These are phyloP conservation scores for Ophiostoma sp. DNA, from an alignment of 2,329 filamentous ascomycete genomes.

Conservation along the genomic window DNA sequence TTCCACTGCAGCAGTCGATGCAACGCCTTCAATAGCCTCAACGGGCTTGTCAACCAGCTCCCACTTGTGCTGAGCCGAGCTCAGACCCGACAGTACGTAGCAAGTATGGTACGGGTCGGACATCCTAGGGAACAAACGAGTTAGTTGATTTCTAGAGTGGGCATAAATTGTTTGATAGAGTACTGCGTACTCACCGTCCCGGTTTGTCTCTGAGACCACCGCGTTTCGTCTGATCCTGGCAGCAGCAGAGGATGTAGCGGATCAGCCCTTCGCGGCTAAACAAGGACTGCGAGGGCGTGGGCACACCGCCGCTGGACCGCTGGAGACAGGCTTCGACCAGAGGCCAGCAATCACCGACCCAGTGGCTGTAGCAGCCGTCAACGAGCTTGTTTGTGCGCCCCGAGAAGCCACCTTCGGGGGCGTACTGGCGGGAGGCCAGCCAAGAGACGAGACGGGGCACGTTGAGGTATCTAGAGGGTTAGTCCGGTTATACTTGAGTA, in stretches of 20 bases:
- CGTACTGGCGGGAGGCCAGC: constrained; percentile 86
- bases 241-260: constrained; percentile 86
- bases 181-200: constrained; percentile 63
- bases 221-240: constrained; percentile 68
- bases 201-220: constrained; percentile 94
- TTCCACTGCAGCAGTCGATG: constrained; percentile 31
- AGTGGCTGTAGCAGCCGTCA: constrained; percentile 97
- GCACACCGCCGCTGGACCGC: constrained; percentile 29
- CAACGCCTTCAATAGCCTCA: constrained; percentile 31
- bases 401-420: constrained; percentile 87
- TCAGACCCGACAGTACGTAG: constrained; percentile 85
- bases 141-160: not conserved
- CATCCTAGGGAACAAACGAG: constrained; percentile 47
- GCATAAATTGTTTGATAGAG: constrained; percentile 19
- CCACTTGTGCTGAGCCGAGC: constrained; percentile 74
- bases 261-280: constrained; percentile 84
- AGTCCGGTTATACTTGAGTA: not conserved
- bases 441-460: constrained; percentile 76
- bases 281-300: constrained; percentile 48
- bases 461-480: constrained; percentile 66
- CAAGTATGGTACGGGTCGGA: constrained; percentile 91
- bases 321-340: constrained; percentile 77
- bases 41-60: constrained; percentile 38
- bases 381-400: constrained; percentile 97
- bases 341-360: constrained; percentile 94